Conservation (phyloP, 495 filamentous ascomycete species). For the Hyaloscypha hepaticicola region DNA sequence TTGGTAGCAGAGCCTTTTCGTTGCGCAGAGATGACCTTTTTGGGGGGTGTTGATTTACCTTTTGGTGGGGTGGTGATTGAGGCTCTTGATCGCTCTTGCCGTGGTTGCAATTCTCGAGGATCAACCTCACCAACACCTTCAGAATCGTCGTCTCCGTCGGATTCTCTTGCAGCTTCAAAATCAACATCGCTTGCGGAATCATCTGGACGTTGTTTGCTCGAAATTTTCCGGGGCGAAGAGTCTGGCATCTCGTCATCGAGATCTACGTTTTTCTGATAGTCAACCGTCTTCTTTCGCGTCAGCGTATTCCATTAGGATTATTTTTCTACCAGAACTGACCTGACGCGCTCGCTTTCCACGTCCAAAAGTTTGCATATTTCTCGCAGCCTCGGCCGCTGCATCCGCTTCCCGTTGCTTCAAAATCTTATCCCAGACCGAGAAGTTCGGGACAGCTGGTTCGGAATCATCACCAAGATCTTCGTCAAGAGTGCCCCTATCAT, state of each 20-base stretch:
- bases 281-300: slow-evolving; percentile 43
- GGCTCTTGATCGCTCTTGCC: slow-evolving; percentile 5
- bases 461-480: slow-evolving; percentile 59
- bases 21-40: neutral
- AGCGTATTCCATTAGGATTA: neutral
- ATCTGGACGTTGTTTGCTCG: slow-evolving; percentile 1
- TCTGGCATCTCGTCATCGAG: slow-evolving; percentile 37
- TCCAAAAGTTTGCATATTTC: slow-evolving; percentile 67
- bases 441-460: slow-evolving; percentile 44
- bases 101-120: slow-evolving; percentile 9
- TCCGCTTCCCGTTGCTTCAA: slow-evolving; percentile 76
- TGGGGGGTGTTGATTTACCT: slow-evolving; percentile 22
- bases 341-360: slow-evolving; percentile 70
- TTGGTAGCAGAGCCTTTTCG: neutral
- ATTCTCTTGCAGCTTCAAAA: slow-evolving; percentile 22
- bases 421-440: slow-evolving; percentile 85
- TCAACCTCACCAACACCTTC: neutral
- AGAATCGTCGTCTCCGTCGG: slow-evolving; percentile 22
- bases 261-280: slow-evolving; percentile 42
- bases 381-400: slow-evolving; percentile 64
- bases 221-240: slow-evolving; percentile 10
- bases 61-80: slow-evolving; percentile 2
- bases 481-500: slow-evolving; percentile 65
- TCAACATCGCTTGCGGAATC: slow-evolving; percentile 27
- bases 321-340: slow-evolving; percentile 41